These are phyloP conservation scores for Saccharomyces cerevisiae DNA, from an alignment of 805 yeast genomes.

Conservation along the genomic window DNA sequence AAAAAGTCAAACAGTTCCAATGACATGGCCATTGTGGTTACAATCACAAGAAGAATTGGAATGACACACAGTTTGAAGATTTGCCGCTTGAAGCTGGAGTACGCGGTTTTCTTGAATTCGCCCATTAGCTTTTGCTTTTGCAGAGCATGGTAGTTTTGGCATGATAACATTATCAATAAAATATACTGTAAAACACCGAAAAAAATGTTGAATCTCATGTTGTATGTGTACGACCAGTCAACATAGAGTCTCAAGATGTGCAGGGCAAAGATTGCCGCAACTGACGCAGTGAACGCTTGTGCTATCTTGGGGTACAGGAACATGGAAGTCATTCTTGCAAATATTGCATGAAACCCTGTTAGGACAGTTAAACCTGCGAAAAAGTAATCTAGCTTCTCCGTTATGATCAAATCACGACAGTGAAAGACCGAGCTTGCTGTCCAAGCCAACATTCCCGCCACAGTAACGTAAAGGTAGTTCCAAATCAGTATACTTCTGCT, in stretches of 20 bases:
- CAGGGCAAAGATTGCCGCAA: conserved; percentile 44
- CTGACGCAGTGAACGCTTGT: conserved; percentile 32
- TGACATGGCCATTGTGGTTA: conserved; percentile 69
- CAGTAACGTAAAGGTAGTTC: conserved; percentile 34
- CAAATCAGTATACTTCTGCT: conserved; percentile 8
- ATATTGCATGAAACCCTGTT: conserved; percentile 65
- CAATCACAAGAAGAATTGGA: conserved; percentile 44
- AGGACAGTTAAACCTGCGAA: conserved; percentile 87
- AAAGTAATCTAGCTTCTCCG: conserved; percentile 85
- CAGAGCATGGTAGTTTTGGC: conserved; percentile 25
- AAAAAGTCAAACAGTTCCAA: conserved; percentile 87
- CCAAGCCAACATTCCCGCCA: conserved; percentile 83
- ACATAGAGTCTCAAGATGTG: conserved; percentile 60
- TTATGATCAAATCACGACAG: conserved; percentile 65
- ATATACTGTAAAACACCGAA: conserved; percentile 72
- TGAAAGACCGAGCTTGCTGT: conserved; percentile 78
- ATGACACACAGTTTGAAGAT: conserved; percentile 28
- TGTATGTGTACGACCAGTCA: conserved; percentile 87
- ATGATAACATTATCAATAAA: conserved; percentile 26
- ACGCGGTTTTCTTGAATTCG: conserved; percentile 6
- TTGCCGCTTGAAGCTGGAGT: not conserved
- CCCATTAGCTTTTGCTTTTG: conserved; percentile 4
- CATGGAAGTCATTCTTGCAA: conserved; percentile 51
- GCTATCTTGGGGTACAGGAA: conserved; percentile 36
- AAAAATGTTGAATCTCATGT: conserved; percentile 80